Evolutionary conservation across 805 yeast species (phyloP).

Genomic region (Candida incommunis): DNA sequence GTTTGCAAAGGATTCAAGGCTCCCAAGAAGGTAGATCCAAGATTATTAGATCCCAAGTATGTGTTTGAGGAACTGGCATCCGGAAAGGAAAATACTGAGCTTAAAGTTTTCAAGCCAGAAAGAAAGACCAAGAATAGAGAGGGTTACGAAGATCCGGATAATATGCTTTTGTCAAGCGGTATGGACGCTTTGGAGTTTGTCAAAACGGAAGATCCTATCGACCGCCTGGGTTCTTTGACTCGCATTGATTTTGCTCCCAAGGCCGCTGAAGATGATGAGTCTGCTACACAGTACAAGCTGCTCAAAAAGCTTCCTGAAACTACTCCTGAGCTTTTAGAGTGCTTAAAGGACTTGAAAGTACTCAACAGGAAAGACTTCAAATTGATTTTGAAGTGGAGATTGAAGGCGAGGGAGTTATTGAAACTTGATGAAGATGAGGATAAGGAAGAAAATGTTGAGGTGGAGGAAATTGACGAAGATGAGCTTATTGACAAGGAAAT

Average conservation of each 20-base stretch:
- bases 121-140: conserved; percentile 79
- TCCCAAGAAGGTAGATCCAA: conserved; percentile 88
- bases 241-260: conserved; percentile 59
- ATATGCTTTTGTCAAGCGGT: conserved; percentile 55
- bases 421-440: conserved; percentile 48
- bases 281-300: too few relatives aligned
- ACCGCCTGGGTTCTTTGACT: conserved; percentile 58
- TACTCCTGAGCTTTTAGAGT: conserved; percentile 63
- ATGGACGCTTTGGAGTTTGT: conserved; percentile 71
- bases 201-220: conserved; percentile 69
- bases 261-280: neutral
- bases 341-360: conserved; percentile 84
- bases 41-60: conserved; percentile 78
- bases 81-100: conserved; percentile 55
- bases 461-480: conserved; percentile 68
- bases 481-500: conserved; percentile 81
- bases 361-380: conserved; percentile 91
- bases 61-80: conserved; percentile 79
- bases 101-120: conserved; percentile 90
- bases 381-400: conserved; percentile 73
- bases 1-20: conserved; percentile 94
- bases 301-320: conserved; percentile 63
- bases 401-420: conserved; percentile 63
- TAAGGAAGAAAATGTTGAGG: conserved; percentile 39
- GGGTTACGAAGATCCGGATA: conserved; percentile 89